Base-by-base conservation (phyloP, 2,329 filamentous ascomycete genomes). In the Sclerotinia trifoliorum region DNA sequence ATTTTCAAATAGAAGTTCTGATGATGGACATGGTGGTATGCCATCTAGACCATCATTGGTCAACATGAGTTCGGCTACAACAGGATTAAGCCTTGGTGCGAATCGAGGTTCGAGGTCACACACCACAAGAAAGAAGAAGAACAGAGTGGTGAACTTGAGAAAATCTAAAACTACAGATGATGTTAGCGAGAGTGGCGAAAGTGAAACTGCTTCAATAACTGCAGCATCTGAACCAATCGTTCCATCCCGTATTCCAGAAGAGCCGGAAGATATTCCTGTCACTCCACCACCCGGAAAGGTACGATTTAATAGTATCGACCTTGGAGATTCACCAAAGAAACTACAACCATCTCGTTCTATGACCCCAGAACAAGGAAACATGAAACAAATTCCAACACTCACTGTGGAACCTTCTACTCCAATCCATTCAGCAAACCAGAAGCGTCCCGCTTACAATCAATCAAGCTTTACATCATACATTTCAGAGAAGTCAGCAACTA, bases 71-170 rank as follows among this genome's bases (percentile, higher is more conserved):
- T 89, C 90, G 0, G 83, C 85, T 49, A 83, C 84, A 1, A 84
- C 84, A 6, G 88, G 88, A 1, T 79, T 91, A n/a, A 85, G 85
- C 19, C 81, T 92, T 11, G 88, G 88, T 26, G 82, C 86, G 4
- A 84, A 84, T 65, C 82, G 86, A 60, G 52, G 55, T 66, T 60
- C 64, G 42, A 86, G 90, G 72, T 81, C 88, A 4, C 85, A 87
- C 70, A 83, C 84, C 29, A 84, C 86, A 46, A 86, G 91, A 66
- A 94, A 92, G 81, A 91, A 92, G 83, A 96, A 94, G 85, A 92
- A 87, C 69, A 85, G 92, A 26, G 89, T 96, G 19, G 91, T 96
- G 70, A 93, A 96, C 75, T 82, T 96, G 19, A 85, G 92, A n/a
- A 87, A 85, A 70, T 82, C 85, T 70, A 83, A 84, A 69, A 79